Evolutionary conservation across 176 grass and related monocot genomes (phyloP), one percentile per base, ranked within the genome.

Genomic region (Oryza australiensis): DNA sequence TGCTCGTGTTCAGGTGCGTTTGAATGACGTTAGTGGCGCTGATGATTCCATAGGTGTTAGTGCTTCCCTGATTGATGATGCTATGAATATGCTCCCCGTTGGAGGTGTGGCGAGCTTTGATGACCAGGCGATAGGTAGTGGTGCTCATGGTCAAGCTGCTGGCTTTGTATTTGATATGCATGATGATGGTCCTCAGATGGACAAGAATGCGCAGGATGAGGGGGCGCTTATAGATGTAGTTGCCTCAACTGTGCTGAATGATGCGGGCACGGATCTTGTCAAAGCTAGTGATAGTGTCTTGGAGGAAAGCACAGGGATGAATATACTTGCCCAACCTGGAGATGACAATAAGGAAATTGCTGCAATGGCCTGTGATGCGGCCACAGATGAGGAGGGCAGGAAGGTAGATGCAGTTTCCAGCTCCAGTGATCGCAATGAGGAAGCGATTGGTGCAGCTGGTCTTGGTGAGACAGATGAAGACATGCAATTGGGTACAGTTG

Each of bases 121-220:
- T 75, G 63, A 38, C 12, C 78, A 67, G 72, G 79, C 57, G 72
- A 48, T 62, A 43, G 43, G 23, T 71, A 51, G 41, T 60, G 80
- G 51, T 1, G 20, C 20, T 32, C 12, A 18, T 34, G 76, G 43
- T 14, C 12, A 66, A 23, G 75, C 33, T 59, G 55, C 73, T 70
- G 55, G 41, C 2, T 55, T 55, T 60, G 53, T 62, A 24, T 51
- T 55, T 60, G 79, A 76, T 43, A 51, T 57, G 72, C 75, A 68
- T 1, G 62, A 76, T 41, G 85, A 85, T 53, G 62, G 10, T 77
- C 33, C 60, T n/a, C 5, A 8, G 65, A 57, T 74, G 66, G 70
- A 84, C 78, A 75, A 77, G 69, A 71, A 73, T 82, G 70, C 46
- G 42, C 84, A 27, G 7, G 80, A 85, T 43, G 62, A 65, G 68